Base-by-base conservation (phyloP, 371 early-diverging fungal genomes). In the Smittium culicis region DNA sequence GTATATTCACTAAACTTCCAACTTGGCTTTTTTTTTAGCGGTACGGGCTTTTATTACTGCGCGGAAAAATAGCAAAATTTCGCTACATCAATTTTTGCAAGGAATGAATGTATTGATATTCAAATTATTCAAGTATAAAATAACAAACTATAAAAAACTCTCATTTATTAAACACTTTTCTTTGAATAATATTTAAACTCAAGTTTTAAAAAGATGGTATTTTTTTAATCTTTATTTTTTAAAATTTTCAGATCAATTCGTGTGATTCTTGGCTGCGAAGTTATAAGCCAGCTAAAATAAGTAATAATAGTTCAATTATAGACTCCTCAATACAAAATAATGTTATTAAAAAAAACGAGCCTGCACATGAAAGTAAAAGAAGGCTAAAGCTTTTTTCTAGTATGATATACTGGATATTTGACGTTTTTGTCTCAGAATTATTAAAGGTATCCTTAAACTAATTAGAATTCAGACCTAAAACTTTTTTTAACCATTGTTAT, bases 351-450 rank as follows among this genome's bases (percentile, higher is more conserved):
- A 1, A 79, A 82, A 2, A 72, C 70, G 11, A 86, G 86, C 1
- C 69, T 75, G 1, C 54, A 68, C n/a, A 87, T 82, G 67, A 74
- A 80, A 63, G 62, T 70, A 33, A 34, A 31, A 27, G 63, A 33
- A 63, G 63, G 34, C 5, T 34, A 14, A 76, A 80, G 20, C 71
- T 89, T 0, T 69, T 88, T 11, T 57, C 70, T 0, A 81, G 85
- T 55, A 75, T 84, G 54, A 35, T 90, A 2, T 74, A 72, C 64
- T 92, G 92, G 92, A 63, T 92, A 0, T 78, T 89, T 64, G 65
- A 81, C 16, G 74, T 72, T 8, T 82, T 81, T 60, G 71, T 88
- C 1, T 70, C 83, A 25, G 76, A 82, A 5, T 54, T 89, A 11
- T 62, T 92, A 8, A 71, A 75, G 72, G 83, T 83, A 74, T 69